phyloP scores from a whole-genome alignment of 1,284 basidiomycete species.

The Acaromyces ingoldii region DNA sequence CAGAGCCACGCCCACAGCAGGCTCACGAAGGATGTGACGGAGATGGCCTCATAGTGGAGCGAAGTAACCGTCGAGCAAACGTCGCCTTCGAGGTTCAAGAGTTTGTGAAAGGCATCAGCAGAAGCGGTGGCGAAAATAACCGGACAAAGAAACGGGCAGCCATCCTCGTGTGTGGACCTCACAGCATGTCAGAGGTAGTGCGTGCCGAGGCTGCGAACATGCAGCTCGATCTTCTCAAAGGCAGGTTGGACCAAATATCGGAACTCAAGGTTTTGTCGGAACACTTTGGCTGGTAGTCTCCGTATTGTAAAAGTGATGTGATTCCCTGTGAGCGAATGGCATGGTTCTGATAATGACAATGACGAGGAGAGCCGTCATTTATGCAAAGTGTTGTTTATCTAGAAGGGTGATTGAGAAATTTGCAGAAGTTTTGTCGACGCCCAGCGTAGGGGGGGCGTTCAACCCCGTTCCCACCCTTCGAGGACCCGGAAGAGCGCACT shows the following conservation, averaged over 20 bases:
- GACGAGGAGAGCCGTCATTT: no score
- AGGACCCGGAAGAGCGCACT: no score
- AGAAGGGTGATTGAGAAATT: no score
- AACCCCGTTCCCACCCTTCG: no score
- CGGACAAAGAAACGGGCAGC: neutral
- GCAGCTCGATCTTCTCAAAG: neutral
- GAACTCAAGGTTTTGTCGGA: neutral
- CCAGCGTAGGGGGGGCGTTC: no score
- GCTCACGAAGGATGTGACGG: no score
- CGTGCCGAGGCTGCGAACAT: neutral
- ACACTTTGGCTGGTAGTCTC: constrained; percentile 1
- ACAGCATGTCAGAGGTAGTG: neutral
- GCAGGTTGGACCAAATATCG: neutral
- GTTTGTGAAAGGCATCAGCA: neutral
- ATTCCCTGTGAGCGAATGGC: no score
- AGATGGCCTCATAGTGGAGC: neutral
- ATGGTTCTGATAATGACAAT: no score
- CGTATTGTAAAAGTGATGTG: no score
- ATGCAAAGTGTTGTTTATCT: no score
- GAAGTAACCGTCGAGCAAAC: neutral
- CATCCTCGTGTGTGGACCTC: neutral
- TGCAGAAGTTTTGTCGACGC: no score
- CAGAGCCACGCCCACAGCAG: no score
- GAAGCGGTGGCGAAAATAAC: neutral
- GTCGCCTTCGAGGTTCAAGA: neutral